Percentiles rank a stretch among this genome's conserved stretches.
These are phyloP conservation scores for Cladosporium sphaerospermum DNA, from an alignment of 2,329 filamentous ascomycete genomes.

Conservation along the genomic window DNA sequence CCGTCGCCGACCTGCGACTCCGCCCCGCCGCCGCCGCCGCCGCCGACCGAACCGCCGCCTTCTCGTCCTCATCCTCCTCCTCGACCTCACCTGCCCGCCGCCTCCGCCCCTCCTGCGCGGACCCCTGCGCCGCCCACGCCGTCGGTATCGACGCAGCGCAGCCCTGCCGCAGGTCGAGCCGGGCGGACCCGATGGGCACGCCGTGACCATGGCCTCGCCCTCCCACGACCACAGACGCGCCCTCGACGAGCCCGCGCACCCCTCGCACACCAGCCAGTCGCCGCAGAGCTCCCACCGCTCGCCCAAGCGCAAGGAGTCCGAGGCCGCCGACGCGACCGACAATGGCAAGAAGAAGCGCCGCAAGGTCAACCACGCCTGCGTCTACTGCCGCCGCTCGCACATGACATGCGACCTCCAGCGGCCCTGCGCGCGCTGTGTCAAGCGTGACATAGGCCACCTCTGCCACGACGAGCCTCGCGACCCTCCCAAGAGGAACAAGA, in stretches of 20 bases:
- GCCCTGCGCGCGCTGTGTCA: constrained; percentile 95
- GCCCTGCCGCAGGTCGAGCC: not conserved
- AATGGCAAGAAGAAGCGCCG: constrained; percentile 42
- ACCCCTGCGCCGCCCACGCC: not conserved
- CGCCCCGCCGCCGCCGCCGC: too few relatives aligned
- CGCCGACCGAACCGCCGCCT: too few relatives aligned
- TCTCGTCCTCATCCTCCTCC: too few relatives aligned
- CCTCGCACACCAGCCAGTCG: not conserved
- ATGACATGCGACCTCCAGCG: constrained; percentile 63
- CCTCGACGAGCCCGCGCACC: not conserved
- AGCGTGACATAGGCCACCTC: constrained; percentile 95
- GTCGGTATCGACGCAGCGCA: not conserved
- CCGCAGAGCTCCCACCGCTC: constrained; percentile 10
- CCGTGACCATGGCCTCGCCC: not conserved
- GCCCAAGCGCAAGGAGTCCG: constrained; percentile 20
- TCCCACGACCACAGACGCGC: not conserved
- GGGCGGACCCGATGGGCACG: not conserved
- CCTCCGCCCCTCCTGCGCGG: not conserved
- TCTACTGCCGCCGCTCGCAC: constrained; percentile 49
- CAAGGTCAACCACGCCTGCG: constrained; percentile 51
- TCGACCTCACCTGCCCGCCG: too few relatives aligned
- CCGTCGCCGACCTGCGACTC: too few relatives aligned
- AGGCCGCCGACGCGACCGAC: constrained; percentile 14
- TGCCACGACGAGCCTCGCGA: constrained; percentile 98
- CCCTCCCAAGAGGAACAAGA: constrained; percentile 72